Evolutionary conservation across 371 early-diverging fungal genomes (phyloP), one percentile per base, ranked within the genome.

Genomic region (Gilbertella persicaria): DNA sequence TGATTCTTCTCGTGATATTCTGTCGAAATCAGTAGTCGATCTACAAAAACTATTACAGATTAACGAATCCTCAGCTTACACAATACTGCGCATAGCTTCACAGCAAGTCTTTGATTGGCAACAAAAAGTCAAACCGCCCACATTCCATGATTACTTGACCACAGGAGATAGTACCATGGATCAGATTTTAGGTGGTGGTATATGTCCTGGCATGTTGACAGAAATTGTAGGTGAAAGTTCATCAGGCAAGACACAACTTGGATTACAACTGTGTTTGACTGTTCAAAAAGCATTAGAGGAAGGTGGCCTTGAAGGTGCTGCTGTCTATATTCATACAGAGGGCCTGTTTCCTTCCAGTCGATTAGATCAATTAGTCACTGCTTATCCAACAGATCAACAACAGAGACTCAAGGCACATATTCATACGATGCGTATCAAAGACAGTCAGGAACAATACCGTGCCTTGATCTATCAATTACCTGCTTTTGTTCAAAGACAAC

Each of bases 211-310:
- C 0, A 73, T 68, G n/a, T 67, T 91, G 6, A 80, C 81, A 1
- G 87, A 87, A 55, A 59, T 87, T 13, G 85, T 84, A 5, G 87
- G 87, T 2, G 84, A 83, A 55, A 81, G 89, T 45, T 87, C 83
- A 20, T 71, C 85, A 7, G 94, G 93, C 14, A 94, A 94, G 55
- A 88, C 93, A 2, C 90, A 90, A 57, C 64, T 94, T 14, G 87
- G 86, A n/a, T 62, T 94, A 43, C 94, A 94, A 61, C 66, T 92
- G n/a, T 79, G 86, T 29, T 55, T 87, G 13, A 73, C 80, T 13
- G 87, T 72, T 0, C 89, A 90, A 55, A 67, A 85, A 19, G 85
- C 87, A 5, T 46, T 29, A 24, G 41, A 64, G 4, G 50, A 63
- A 17, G 89, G 91, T 3, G 89, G 89, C 1, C 67, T 88, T 1